phyloP scores from a whole-genome alignment of 2,329 filamentous ascomycete genomes.

The Trichoderma endophyticum region DNA sequence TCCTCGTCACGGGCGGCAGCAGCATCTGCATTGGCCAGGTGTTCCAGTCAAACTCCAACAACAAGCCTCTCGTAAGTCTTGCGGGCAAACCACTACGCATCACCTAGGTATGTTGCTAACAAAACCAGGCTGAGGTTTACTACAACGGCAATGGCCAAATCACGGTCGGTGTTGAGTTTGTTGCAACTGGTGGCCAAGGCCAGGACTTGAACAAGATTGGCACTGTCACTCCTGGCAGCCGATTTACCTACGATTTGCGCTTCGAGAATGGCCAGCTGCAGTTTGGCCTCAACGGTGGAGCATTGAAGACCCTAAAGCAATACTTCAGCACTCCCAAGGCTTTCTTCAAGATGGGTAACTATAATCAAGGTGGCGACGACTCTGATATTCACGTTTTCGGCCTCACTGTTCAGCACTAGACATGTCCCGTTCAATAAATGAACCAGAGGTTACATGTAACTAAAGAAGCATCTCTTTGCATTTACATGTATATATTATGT shows the following conservation, averaged over 20 bases:
- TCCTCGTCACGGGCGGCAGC: constrained; percentile 25
- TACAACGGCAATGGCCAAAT: not conserved
- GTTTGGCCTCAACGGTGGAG: not conserved
- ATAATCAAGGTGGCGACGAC: not conserved
- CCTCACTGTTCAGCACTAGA: not conserved
- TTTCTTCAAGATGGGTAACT: not conserved
- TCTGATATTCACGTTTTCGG: not conserved
- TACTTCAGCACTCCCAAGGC: not conserved
- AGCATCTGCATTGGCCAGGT: constrained; percentile 1
- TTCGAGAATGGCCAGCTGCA: not conserved
- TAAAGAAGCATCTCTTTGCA: too few species aligned
- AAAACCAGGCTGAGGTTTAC: not conserved
- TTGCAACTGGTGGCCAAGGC: not conserved
- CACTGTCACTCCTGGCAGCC: not conserved
- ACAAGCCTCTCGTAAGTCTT: not conserved
- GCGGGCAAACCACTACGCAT: not conserved
- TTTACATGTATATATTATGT: too few species aligned
- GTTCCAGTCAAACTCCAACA: constrained; percentile 3
- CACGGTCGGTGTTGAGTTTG: constrained; percentile 1
- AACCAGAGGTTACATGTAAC: not conserved
- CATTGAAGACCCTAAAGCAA: not conserved
- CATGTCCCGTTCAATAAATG: not conserved
- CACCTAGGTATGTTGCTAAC: not conserved
- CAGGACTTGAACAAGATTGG: constrained; percentile 2
- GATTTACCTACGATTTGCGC: not conserved